Evolutionary conservation across 345 rosid species (phyloP).

Genomic region (Abelmoschus esculentus): DNA sequence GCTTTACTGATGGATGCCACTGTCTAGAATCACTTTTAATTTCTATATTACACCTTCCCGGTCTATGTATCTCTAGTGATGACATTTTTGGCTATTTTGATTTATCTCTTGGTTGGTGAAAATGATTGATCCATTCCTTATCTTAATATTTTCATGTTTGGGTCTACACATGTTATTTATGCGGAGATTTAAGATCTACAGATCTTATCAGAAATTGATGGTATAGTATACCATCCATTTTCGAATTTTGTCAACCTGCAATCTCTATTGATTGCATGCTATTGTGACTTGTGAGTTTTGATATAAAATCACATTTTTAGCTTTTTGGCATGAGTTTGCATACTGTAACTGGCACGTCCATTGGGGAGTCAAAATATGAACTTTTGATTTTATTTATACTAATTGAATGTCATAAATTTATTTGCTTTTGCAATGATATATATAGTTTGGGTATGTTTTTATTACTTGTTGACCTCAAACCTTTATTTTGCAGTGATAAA

Average conservation of each 20-base stretch:
- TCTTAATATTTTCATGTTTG: background rate
- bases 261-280: background rate
- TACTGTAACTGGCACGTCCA: background rate
- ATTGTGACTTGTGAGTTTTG: background rate
- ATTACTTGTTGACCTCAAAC: conserved; percentile 9
- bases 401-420: background rate
- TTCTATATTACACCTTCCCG: background rate
- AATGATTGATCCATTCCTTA: background rate
- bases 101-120: background rate
- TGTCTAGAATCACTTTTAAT: background rate
- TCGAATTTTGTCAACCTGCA: background rate
- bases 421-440: background rate
- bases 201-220: background rate
- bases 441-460: background rate
- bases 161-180: background rate
- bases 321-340: background rate
- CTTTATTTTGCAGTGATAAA: conserved; percentile 56
- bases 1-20: background rate
- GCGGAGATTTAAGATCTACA: background rate
- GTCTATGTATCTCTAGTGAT: background rate
- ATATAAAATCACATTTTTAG: background rate
- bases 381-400: background rate
- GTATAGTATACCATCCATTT: background rate
- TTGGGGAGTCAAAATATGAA: background rate
- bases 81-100: background rate